These are phyloP conservation scores for Dendrobium officinale DNA, from an alignment of 106 monocot species.

Conservation along the genomic window DNA sequence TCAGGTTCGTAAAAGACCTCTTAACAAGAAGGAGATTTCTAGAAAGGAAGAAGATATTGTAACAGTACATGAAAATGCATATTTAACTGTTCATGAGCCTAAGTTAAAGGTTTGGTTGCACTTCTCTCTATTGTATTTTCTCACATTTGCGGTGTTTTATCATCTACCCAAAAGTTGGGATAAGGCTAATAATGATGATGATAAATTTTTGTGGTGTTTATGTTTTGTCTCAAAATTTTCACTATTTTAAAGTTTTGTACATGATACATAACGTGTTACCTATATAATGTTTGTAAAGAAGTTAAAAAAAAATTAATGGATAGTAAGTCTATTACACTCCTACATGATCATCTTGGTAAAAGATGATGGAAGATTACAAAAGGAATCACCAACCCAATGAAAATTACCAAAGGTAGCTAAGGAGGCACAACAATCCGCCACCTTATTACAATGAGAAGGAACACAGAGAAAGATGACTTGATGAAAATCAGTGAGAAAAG, in stretches of 20 bases:
- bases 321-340: no score
- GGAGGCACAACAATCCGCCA: no score
- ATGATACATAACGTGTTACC: neutral
- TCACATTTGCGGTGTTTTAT: neutral
- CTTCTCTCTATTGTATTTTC: neutral
- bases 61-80: conserved; percentile 51
- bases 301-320: neutral
- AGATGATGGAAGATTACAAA: no score
- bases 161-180: neutral
- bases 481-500: no score
- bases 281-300: neutral
- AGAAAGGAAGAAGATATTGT: conserved; percentile 88
- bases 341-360: no score
- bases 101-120: conserved; percentile 66
- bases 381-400: no score
- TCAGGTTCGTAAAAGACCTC: conserved; percentile 88
- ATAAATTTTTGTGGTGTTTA: neutral
- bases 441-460: no score
- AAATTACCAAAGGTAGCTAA: no score
- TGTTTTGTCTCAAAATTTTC: neutral
- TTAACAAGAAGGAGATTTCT: conserved; percentile 86
- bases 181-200: neutral
- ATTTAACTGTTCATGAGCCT: conserved; percentile 65
- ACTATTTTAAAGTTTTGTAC: neutral
- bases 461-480: no score